phyloP scores from a whole-genome alignment of 2,329 filamentous ascomycete species.

The Colletotrichum truncatum region DNA sequence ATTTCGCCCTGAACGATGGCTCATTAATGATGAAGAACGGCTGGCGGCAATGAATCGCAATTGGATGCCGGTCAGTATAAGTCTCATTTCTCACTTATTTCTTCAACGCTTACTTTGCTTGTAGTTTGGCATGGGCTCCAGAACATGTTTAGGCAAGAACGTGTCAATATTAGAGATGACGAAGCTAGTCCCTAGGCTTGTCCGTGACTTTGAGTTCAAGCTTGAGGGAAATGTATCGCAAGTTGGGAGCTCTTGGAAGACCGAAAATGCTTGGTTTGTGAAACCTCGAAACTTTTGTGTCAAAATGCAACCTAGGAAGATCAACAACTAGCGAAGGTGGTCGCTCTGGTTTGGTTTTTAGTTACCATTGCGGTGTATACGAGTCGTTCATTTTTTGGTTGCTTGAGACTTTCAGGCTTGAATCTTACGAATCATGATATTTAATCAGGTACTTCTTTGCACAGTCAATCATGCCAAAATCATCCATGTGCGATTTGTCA shows the following conservation, averaged over 20 bases:
- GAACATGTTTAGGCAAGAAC: slow-evolving; percentile 54
- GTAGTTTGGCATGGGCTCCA: slow-evolving; percentile 51
- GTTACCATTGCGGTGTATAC: too few species aligned
- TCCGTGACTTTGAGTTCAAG: slow-evolving; percentile 44
- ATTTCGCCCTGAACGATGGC: slow-evolving; percentile 53
- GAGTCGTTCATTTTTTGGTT: too few species aligned
- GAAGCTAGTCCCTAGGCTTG: slow-evolving; percentile 50
- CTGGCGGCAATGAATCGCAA: slow-evolving; percentile 40
- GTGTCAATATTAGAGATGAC: slow-evolving; percentile 53
- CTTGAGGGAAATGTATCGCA: slow-evolving; percentile 26
- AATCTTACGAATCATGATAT: too few species aligned
- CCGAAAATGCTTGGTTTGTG: slow-evolving; percentile 52
- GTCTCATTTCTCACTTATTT: accelerated
- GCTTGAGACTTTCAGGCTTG: too few species aligned
- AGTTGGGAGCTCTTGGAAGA: slow-evolving; percentile 38
- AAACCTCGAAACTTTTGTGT: slow-evolving; percentile 51
- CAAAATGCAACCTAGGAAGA: slow-evolving; percentile 1
- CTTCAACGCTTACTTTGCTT: neutral
- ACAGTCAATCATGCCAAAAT: too few species aligned
- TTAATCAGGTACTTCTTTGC: too few species aligned
- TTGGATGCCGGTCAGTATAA: slow-evolving; percentile 38
- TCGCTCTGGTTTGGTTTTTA: too few species aligned
- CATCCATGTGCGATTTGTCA: too few species aligned
- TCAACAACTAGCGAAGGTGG: too few species aligned
- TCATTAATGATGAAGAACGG: slow-evolving; percentile 37